Conservation (phyloP, 2,329 filamentous ascomycete genomes). For the Alternaria arborescens region DNA sequence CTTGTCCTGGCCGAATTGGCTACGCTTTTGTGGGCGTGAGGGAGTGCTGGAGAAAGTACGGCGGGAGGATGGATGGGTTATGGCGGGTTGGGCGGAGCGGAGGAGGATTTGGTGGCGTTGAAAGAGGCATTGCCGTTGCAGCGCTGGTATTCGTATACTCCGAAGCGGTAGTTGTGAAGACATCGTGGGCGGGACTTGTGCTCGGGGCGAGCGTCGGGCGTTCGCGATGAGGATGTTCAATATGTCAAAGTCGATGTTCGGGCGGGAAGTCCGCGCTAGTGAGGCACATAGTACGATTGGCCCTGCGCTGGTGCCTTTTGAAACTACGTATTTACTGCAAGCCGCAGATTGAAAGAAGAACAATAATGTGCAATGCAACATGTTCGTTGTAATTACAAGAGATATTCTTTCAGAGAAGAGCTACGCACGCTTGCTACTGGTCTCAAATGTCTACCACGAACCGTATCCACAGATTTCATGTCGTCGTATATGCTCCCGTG, state of each 20-base stretch:
- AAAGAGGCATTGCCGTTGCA: conserved; percentile 42
- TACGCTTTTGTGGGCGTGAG: conserved; percentile 19
- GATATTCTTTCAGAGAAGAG: background rate
- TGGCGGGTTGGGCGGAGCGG: conserved; percentile 11
- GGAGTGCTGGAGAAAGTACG: conserved; percentile 39
- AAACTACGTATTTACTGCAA: background rate
- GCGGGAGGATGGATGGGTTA: conserved; percentile 2
- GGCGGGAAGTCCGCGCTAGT: conserved; percentile 16
- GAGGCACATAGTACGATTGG: conserved; percentile 11
- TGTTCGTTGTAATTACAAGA: background rate
- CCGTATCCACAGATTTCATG: conserved; percentile 6
- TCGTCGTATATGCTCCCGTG: conserved; percentile 1
- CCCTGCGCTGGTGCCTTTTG: background rate
- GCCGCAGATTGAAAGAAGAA: background rate
- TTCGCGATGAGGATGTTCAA: conserved; percentile 11
- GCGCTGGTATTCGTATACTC: conserved; percentile 29
- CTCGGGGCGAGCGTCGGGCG: conserved; percentile 11
- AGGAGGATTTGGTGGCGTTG: conserved; percentile 20
- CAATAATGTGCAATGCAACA: background rate
- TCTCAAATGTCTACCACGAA: background rate
- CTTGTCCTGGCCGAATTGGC: conserved; percentile 14
- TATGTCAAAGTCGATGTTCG: conserved; percentile 23
- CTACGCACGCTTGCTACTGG: background rate
- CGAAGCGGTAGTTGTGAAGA: conserved; percentile 35
- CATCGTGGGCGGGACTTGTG: conserved; percentile 11